Evolutionary conservation across 768 basidiomycete species (phyloP), one percentile per base, ranked within the genome.

Genomic region (Brasilioporus rufonigricans): DNA sequence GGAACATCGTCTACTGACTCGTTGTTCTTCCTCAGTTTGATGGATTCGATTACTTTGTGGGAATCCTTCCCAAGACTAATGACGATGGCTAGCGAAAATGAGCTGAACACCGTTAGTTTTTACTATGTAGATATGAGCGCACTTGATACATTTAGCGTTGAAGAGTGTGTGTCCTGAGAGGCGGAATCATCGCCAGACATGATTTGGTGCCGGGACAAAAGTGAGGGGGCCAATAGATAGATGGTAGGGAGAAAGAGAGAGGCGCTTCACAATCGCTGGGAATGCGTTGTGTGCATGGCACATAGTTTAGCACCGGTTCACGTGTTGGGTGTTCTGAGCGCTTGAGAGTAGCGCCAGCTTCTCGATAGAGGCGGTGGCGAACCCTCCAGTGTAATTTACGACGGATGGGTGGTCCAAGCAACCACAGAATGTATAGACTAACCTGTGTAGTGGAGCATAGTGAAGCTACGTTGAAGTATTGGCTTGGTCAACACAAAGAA

Each of bases 391-490:
- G 27, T 29, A 29, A 29, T 29, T 29, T 9, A 4, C 9, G 27
- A 29, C 32, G 3, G 9, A 36, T 36, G 35, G 35, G 35, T 14
- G 35, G 14, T 16, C 35, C 4, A 36, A 36, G 13, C 10, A 36
- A 95, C 59, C 27, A 29, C 9, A 29, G 27, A 29, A 9, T 29
- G 27, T 5, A 29, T n/a, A 9, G 27, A 29, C 27, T 29, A 29
- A 29, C 27, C 9, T 29, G 27, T 29, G 27, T 29, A 29, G n/a
- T n/a, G n/a, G n/a, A n/a, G n/a, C n/a, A n/a, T n/a, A n/a, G n/a
- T n/a, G n/a, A n/a, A n/a, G n/a, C n/a, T n/a, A n/a, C n/a, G n/a
- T n/a, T n/a, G n/a, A n/a, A n/a, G n/a, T n/a, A n/a, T n/a, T n/a
- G n/a, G n/a, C n/a, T n/a, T n/a, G n/a, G n/a, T n/a, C n/a, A n/a